Base-by-base conservation (phyloP, 768 basidiomycete species). In the Rhodosporidiobolus odoratus region DNA sequence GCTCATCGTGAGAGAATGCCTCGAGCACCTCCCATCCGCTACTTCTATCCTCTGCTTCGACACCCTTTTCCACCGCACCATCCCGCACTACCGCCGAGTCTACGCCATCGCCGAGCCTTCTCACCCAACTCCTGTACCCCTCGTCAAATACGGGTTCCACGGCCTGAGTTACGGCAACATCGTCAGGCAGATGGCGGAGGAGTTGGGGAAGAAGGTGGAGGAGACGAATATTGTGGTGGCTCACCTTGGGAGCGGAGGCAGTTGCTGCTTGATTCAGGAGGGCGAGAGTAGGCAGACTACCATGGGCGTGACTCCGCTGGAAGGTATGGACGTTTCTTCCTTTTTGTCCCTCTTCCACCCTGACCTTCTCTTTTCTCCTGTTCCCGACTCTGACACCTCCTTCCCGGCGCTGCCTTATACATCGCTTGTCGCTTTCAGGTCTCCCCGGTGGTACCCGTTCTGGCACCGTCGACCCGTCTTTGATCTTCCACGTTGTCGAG, bases 121-220 rank as follows among this genome's bases (percentile, higher is more conserved):
- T 15, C 80, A 88, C 53, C 86, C 89, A 0, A 81, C 82, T 47
- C 80, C 85, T 53, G 85, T 86, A 54, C 88, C 89, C 1, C 82
- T 95, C 54, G 86, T 86, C 78, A 93, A 92, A 79, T 95, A 94
- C 76, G 93, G 93, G 25, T 93, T 93, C 79, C 93, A 96, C 76
- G 93, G 93, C 4, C 74, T 83, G 5, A 80, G 79, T 0, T 83
- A 83, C 76, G 78, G 78, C 78, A 92, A 75, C 75, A 91, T 93
- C 77, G 83, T 88, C 10, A 83, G 84, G 52, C 79, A 85, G 25
- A 86, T 89, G 25, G 83, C 89, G 1, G 63, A 80, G 3, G 83
- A 86, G 76, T 82, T 94, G 16, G 66, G 82, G 8, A 88, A 88
- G 82, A 80, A 83, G 2, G 76, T 81, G 27, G 75, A 82, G 19